Percentiles rank a stretch among this genome's conserved stretches.
Evolutionary conservation across 148 eudicot species (phyloP).

Genomic region (Talinum fruticosum): DNA sequence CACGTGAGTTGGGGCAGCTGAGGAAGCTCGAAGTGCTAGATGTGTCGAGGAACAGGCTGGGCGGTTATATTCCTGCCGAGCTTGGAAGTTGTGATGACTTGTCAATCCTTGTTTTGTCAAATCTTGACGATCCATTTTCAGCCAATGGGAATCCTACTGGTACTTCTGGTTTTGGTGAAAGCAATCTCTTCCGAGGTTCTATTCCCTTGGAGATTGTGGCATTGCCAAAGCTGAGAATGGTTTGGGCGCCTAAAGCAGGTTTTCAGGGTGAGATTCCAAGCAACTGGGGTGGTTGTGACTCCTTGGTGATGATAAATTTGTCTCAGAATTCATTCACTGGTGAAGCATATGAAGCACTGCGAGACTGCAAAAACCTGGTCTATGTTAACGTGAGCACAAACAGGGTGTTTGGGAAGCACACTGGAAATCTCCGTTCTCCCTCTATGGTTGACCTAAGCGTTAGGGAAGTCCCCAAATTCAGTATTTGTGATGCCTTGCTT

Average conservation of each 20-base stretch:
- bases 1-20: constrained; percentile 47
- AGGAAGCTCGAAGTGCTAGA: constrained; percentile 53
- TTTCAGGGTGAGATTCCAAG: constrained; percentile 36
- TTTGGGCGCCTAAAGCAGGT: constrained; percentile 61
- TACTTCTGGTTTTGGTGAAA: constrained; percentile 18
- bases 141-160: neutral
- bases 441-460: constrained; percentile 35
- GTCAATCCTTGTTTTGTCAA: constrained; percentile 53
- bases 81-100: constrained; percentile 46
- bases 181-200: constrained; percentile 46
- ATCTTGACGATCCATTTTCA: constrained; percentile 22
- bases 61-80: constrained; percentile 45
- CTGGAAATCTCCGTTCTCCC: constrained; percentile 29
- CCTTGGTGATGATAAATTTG: constrained; percentile 40
- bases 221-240: constrained; percentile 41
- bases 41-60: constrained; percentile 51
- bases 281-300: constrained; percentile 37
- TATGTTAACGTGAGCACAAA: constrained; percentile 46
- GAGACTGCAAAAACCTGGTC: constrained; percentile 34
- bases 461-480: constrained; percentile 26
- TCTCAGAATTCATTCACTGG: constrained; percentile 36
- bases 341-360: constrained; percentile 26
- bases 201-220: constrained; percentile 41
- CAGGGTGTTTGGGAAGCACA: constrained; percentile 30
- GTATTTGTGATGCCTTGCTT: constrained; percentile 20